Base-by-base conservation (phyloP, 169 alveolate genomes). In the Cryptosporidium viatorum region DNA sequence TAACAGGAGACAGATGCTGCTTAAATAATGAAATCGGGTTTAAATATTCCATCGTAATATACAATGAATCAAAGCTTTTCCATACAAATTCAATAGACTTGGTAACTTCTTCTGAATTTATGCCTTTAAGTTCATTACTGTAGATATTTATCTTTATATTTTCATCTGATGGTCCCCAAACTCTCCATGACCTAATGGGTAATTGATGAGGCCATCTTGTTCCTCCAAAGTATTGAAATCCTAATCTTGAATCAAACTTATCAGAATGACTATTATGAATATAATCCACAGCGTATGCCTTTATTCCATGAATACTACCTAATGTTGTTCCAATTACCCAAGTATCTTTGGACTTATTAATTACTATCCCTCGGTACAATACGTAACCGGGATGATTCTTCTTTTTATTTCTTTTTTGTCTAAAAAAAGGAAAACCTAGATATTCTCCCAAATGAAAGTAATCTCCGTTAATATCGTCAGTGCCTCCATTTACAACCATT, bases 181-280 rank as follows among this genome's bases (percentile, higher is more conserved):
- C 62, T 12, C 89, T 59, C 89, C 89, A 80, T 62, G 89, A 62
- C 37, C 51, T 59, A 14, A 80, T 59, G 12, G 74, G 89, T 60
- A 80, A 12, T 65, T 80, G 89, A 50, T 80, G 89, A 37, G 89
- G 89, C 89, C 89, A 80, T 60, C 89, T 35, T 37, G 89, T 59
- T 39, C 89, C 89, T 45, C 89, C 89, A 80, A 43, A 67, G 59
- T 80, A 80, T 12, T n/a, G 43, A 62, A 80, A 62, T 18, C 89
- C 89, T 16, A 74, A 41, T 45, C 80, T 80, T 29, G 43, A 35
- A 0, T 39, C 37, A 16, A 80, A 59, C 55, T 39, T 43, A 62
- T 37, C 14, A 14, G 73, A 59, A 62, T 62, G 55, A 9, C 51
- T 43, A n/a, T 33, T 26, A 18, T 37, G 26, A 58, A 39, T 39